These are phyloP conservation scores for Nigrospora sphaerica DNA, from an alignment of 2,329 filamentous ascomycete species.

Conservation along the genomic window DNA sequence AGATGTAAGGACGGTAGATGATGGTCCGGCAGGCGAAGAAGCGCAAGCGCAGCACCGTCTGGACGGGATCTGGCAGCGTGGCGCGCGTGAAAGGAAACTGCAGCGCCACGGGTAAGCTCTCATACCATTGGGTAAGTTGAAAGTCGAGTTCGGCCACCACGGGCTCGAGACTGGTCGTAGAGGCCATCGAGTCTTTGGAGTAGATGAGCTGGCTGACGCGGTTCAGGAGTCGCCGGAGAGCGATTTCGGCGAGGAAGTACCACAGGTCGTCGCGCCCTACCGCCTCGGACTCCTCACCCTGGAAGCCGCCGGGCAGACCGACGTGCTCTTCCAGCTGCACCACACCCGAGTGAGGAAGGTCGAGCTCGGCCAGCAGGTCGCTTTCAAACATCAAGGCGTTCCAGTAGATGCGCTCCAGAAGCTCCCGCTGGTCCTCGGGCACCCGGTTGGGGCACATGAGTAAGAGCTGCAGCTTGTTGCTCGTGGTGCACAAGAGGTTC, in stretches of 20 bases:
- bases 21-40: conserved; percentile 84
- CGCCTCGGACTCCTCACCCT: conserved; percentile 57
- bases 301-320: conserved; percentile 70
- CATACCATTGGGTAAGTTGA: conserved; percentile 80
- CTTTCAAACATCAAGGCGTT: conserved; percentile 76
- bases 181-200: conserved; percentile 63
- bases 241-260: conserved; percentile 83
- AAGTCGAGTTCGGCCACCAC: conserved; percentile 76
- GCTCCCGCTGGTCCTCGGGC: conserved; percentile 61
- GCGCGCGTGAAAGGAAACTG: conserved; percentile 69
- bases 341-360: conserved; percentile 76
- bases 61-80: conserved; percentile 64
- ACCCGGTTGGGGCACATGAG: conserved; percentile 67
- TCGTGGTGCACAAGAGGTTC: conserved; percentile 72
- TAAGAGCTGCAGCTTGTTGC: conserved; percentile 73
- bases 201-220: conserved; percentile 75
- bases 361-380: conserved; percentile 71
- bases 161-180: conserved; percentile 67
- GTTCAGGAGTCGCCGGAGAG: conserved; percentile 68
- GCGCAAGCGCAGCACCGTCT: conserved; percentile 70
- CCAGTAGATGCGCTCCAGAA: conserved; percentile 77
- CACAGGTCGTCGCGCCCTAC: conserved; percentile 71
- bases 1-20: conserved; percentile 77
- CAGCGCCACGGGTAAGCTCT: conserved; percentile 64
- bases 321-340: conserved; percentile 77